A percentile compares a stretch with the other conserved stretches of the same genome.
Conservation (phyloP, 208 protist species). For the Herpetomonas muscarum region DNA sequence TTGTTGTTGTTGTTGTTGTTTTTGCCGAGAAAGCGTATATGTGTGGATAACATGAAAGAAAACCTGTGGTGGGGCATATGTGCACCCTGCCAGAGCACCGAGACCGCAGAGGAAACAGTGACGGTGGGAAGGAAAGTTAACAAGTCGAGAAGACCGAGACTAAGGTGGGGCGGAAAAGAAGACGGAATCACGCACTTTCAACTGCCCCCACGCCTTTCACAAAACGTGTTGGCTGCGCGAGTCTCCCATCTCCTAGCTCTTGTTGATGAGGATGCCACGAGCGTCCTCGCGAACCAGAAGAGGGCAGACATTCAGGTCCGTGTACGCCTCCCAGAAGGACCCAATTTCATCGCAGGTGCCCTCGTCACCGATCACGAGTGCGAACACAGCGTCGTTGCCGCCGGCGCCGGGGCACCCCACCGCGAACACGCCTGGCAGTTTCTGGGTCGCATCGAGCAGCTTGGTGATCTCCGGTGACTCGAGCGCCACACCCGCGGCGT, state of each 20-base stretch:
- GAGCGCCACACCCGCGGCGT: constrained; percentile 70
- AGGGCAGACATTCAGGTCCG: constrained; percentile 60
- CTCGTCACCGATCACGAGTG: constrained; percentile 70
- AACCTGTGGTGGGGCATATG: too few relatives aligned
- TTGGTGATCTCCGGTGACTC: constrained; percentile 83
- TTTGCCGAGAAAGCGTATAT: too few relatives aligned
- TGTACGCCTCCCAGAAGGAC: constrained; percentile 71
- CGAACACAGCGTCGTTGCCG: constrained; percentile 93
- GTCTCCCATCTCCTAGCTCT: background rate
- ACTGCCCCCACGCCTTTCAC: too few relatives aligned
- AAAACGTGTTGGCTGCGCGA: background rate
- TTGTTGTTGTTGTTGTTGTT: too few relatives aligned
- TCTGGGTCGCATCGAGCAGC: constrained; percentile 80
- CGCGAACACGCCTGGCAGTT: constrained; percentile 86
- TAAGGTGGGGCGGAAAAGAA: too few relatives aligned
- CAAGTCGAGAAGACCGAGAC: too few relatives aligned
- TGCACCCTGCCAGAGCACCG: too few relatives aligned
- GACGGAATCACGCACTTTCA: too few relatives aligned
- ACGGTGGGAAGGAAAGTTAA: too few relatives aligned
- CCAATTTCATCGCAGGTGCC: constrained; percentile 45
- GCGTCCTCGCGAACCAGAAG: constrained; percentile 79
- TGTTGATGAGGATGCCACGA: constrained; percentile 46
- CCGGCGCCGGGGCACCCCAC: constrained; percentile 93
- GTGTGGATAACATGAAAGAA: too few relatives aligned
- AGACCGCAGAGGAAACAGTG: too few relatives aligned